These are phyloP conservation scores for Exophiala aquamarina DNA, from an alignment of 2,329 filamentous ascomycete species.

Conservation along the genomic window DNA sequence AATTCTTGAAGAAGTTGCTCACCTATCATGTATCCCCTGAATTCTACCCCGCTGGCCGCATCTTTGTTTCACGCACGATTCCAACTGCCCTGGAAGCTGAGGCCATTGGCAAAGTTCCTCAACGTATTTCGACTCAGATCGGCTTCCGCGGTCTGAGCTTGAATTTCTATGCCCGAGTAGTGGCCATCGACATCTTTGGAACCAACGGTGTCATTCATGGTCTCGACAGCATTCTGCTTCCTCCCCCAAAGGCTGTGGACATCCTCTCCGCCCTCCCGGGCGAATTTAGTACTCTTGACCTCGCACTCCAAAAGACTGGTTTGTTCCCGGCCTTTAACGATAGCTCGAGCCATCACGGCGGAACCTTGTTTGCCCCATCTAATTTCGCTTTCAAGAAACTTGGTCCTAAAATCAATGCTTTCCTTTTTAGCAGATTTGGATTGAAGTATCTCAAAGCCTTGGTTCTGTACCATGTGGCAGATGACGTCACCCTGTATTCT, in stretches of 20 bases:
- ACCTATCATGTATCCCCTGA: slow-evolving; percentile 73
- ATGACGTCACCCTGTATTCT: slow-evolving; percentile 75
- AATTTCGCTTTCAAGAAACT: slow-evolving; percentile 80
- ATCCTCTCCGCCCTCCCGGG: slow-evolving; percentile 66
- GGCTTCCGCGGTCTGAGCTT: slow-evolving; percentile 64
- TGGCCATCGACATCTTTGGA: slow-evolving; percentile 69
- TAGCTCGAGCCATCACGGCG: slow-evolving; percentile 58
- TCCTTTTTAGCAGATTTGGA: slow-evolving; percentile 78
- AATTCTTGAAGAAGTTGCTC: slow-evolving; percentile 67
- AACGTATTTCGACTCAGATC: slow-evolving; percentile 70
- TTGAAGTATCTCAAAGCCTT: slow-evolving; percentile 74
- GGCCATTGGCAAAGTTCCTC: slow-evolving; percentile 63
- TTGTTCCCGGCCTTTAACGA: slow-evolving; percentile 62
- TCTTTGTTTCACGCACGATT: slow-evolving; percentile 72
- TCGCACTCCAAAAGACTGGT: slow-evolving; percentile 73
- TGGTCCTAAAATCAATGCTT: slow-evolving; percentile 71
- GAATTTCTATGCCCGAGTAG: slow-evolving; percentile 74
- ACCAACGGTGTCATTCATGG: slow-evolving; percentile 68
- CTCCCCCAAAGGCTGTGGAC: slow-evolving; percentile 65
- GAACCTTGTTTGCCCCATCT: slow-evolving; percentile 77
- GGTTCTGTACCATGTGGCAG: slow-evolving; percentile 74
- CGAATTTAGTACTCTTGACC: slow-evolving; percentile 75
- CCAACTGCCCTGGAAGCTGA: slow-evolving; percentile 64
- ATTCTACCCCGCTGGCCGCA: slow-evolving; percentile 63
- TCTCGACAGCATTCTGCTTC: slow-evolving; percentile 71